Evolutionary conservation across 306 rosid genomes (phyloP), one percentile per base, ranked within the genome.

Genomic region (Carpinus fangiana): DNA sequence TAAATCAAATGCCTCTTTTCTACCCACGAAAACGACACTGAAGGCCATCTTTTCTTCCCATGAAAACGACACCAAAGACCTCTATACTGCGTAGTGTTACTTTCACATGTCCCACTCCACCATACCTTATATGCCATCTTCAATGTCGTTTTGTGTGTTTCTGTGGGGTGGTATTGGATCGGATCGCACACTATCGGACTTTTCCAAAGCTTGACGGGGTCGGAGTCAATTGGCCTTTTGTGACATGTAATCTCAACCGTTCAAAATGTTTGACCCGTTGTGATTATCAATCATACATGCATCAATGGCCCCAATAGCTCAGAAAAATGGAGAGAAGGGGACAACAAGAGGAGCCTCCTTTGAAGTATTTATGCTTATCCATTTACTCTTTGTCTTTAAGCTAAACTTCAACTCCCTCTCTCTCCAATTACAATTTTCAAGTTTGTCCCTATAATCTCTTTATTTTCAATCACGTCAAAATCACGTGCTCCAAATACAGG

Each of bases 11-110:
- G 82, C 74, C 70, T 20, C 75, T 69, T 78, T 6, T 69, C 73
- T 23, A 52, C 70, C 47, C 12, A 73, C 36, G 80, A 74, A 78
- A 78, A 78, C 70, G 80, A 78, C 81, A 51, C 34, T 55, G 56
- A 83, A 12, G 76, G 73, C 71, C 12, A 2, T 4, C 8, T 26
- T 13, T 13, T 61, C 36, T 2, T 36, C 23, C 20, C 12, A 17
- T 38, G 71, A 66, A 66, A 17, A 10, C 6, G 50, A 65, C 26
- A 9, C 4, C 12, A 38, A 62, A 38, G 1, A 45, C 7, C 14
- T 10, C 16, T 76, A 1, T 66, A 0, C 20, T 62, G 56, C 43
- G 36, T 23, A 62, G 51, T 13, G 51, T 13, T 56, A 28, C 6
- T 74, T 55, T 51, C 82, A 2, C 47, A 74, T 61, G 69, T 66